A percentile compares a stretch with the other conserved stretches of the same genome.
Conservation (phyloP, 1,284 basidiomycete genomes). For the Leccinum cinnamomeum region DNA sequence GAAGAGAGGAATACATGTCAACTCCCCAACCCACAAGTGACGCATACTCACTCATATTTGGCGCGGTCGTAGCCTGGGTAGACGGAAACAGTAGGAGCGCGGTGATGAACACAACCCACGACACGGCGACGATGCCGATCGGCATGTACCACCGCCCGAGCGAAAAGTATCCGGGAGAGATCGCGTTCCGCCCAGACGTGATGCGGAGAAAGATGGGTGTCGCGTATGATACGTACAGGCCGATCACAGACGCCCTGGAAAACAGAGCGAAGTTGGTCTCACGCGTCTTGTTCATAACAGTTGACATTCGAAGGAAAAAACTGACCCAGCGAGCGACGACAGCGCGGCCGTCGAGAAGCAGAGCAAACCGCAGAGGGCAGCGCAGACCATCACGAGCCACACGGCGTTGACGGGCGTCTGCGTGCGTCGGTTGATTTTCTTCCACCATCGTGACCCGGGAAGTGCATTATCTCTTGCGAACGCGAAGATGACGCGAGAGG, state of each 20-base stretch:
- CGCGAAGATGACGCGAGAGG: slow-evolving; percentile 72
- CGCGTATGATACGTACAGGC: slow-evolving; percentile 64
- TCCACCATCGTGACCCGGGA: slow-evolving; percentile 69
- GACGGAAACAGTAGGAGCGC: slow-evolving; percentile 62
- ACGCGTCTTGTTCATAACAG: background rate
- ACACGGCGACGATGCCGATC: slow-evolving; percentile 57
- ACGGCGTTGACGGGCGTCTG: slow-evolving; percentile 73
- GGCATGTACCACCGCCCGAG: slow-evolving; percentile 62
- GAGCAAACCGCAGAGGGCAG: slow-evolving; percentile 62
- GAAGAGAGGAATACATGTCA: background rate
- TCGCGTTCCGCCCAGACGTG: slow-evolving; percentile 58
- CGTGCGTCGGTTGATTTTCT: slow-evolving; percentile 54
- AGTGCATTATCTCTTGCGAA: slow-evolving; percentile 73
- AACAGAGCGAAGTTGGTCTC: background rate
- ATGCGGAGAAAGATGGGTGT: slow-evolving; percentile 70
- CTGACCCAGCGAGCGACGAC: slow-evolving; percentile 64
- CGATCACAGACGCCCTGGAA: slow-evolving; percentile 66
- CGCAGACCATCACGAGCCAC: slow-evolving; percentile 64
- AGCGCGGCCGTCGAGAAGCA: slow-evolving; percentile 66
- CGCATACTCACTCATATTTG: slow-evolving; percentile 52
- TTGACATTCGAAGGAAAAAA: slow-evolving; percentile 15
- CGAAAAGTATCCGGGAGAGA: slow-evolving; percentile 58
- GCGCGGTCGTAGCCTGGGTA: slow-evolving; percentile 41
- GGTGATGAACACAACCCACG: slow-evolving; percentile 65
- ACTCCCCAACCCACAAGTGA: background rate